These are phyloP conservation scores for Pistacia vera DNA, from an alignment of 345 rosid species.

Conservation along the genomic window DNA sequence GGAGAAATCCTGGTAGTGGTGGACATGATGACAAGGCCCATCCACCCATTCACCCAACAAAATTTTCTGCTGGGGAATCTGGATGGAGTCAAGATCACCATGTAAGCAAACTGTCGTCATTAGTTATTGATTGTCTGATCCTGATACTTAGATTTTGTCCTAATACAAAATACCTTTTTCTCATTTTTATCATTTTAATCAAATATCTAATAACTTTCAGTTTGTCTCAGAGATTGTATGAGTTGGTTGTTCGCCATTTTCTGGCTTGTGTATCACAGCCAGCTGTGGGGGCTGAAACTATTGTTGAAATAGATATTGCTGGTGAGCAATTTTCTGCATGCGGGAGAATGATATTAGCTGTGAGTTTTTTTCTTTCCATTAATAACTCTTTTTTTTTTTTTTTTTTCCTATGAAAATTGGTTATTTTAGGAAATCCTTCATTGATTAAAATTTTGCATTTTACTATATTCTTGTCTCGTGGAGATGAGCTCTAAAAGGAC, in stretches of 20 bases:
- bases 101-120: constrained; percentile 41
- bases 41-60: constrained; percentile 98
- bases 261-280: constrained; percentile 98
- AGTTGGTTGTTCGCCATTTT: constrained; percentile 94
- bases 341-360: constrained; percentile 89
- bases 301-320: constrained; percentile 93
- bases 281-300: constrained; percentile 95
- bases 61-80: constrained; percentile 82
- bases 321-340: constrained; percentile 85
- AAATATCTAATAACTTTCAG: constrained; percentile 12
- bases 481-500: background rate
- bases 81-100: constrained; percentile 90
- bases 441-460: background rate
- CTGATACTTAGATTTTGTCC: constrained; percentile 4
- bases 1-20: constrained; percentile 95
- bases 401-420: background rate
- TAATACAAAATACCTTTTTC: background rate
- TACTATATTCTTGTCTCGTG: background rate
- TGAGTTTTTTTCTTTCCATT: constrained; percentile 38
- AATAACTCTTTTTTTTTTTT: background rate
- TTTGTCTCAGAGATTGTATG: constrained; percentile 75
- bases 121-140: background rate
- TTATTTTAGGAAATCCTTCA: background rate
- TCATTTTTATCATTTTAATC: background rate
- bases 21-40: constrained; percentile 99